These are phyloP conservation scores for Erythrophleum ivorense DNA, from an alignment of 331 rosid genomes.

Conservation along the genomic window DNA sequence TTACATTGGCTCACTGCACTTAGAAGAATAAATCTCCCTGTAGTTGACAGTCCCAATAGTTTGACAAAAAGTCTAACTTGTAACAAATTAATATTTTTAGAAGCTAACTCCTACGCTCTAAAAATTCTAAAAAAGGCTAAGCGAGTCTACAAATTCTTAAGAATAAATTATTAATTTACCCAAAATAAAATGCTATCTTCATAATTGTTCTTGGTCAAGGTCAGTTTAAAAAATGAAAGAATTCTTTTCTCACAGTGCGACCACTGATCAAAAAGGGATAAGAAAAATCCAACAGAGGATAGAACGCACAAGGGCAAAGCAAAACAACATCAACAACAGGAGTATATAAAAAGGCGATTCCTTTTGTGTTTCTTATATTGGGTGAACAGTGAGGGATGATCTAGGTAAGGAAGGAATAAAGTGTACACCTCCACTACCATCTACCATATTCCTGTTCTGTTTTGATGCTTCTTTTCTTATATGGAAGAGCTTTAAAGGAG, in stretches of 20 bases:
- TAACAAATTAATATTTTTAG: too few species aligned
- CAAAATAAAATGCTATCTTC: background rate
- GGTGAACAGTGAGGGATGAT: slow-evolving; percentile 42
- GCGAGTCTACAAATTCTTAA: too few species aligned
- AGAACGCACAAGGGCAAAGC: background rate
- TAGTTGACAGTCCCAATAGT: too few species aligned
- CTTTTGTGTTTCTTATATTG: slow-evolving; percentile 32
- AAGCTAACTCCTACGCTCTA: too few species aligned
- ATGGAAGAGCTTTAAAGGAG: slow-evolving; percentile 37
- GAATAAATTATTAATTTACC: background rate
- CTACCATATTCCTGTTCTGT: slow-evolving; percentile 46
- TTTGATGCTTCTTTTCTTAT: slow-evolving; percentile 45
- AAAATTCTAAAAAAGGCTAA: too few species aligned
- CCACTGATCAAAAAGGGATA: slow-evolving; percentile 15
- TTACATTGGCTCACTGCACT: too few species aligned
- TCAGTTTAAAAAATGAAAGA: background rate
- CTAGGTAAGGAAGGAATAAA: slow-evolving; percentile 78
- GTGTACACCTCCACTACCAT: slow-evolving; percentile 31
- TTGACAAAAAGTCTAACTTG: too few species aligned
- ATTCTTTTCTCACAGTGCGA: background rate
- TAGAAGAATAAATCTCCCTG: too few species aligned
- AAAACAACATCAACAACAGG: background rate
- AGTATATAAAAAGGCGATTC: slow-evolving; percentile 43
- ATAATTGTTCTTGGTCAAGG: background rate
- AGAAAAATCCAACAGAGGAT: slow-evolving; percentile 24